These are phyloP conservation scores for Emiliania huxleyi DNA, from an alignment of 78 protist species.

Conservation along the genomic window DNA sequence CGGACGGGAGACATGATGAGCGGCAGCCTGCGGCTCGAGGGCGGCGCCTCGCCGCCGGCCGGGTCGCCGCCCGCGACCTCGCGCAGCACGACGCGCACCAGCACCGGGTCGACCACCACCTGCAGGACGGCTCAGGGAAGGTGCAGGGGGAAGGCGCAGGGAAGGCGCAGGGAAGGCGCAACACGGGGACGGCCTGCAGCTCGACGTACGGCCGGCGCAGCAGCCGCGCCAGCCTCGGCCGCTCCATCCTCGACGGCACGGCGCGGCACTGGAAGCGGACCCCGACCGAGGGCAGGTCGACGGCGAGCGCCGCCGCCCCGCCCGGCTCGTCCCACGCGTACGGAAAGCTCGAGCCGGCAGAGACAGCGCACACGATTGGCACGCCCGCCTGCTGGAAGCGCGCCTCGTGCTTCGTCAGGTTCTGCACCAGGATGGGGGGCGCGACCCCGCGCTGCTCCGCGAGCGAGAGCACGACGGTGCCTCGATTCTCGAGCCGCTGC, in stretches of 20 bases:
- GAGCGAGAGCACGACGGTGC: not conserved
- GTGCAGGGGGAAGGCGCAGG: no score
- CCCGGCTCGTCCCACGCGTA: constrained; percentile 17
- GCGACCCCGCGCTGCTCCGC: no score
- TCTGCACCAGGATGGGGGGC: not conserved
- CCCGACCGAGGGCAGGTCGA: not conserved
- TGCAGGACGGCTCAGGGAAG: not conserved
- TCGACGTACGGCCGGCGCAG: not conserved
- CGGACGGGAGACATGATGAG: no score
- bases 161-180: no score
- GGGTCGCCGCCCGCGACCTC: no score
- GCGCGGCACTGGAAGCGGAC: not conserved
- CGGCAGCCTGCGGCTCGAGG: no score
- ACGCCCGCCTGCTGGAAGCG: not conserved
- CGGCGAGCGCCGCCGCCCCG: not conserved
- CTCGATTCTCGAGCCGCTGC: not conserved
- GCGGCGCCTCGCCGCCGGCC: no score
- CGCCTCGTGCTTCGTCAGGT: not conserved
- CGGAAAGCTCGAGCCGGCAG: not conserved
- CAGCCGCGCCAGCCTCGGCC: not conserved
- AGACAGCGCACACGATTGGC: not conserved
- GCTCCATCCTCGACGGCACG: not conserved
- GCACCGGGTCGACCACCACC: not conserved
- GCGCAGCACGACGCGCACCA: not conserved
- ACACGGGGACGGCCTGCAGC: no score